phyloP scores from a whole-genome alignment of 2,329 filamentous ascomycete species.

The Corynespora cassiicola region DNA sequence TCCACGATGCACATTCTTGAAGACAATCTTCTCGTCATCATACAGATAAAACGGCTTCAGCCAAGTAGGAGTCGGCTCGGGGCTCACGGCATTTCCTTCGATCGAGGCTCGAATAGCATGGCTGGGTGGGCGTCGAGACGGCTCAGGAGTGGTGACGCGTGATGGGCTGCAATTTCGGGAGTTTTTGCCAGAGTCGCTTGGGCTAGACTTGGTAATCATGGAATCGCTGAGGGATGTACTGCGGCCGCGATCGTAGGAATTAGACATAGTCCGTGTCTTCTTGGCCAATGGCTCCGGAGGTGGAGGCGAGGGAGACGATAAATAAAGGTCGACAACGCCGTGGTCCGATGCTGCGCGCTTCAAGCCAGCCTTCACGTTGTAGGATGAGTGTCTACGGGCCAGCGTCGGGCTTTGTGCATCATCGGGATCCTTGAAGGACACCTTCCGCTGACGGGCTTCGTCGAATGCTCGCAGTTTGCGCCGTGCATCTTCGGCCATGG shows the following conservation, averaged over 20 bases:
- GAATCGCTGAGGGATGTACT: background rate
- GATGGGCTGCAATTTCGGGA: slow-evolving; percentile 4
- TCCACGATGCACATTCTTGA: slow-evolving; percentile 30
- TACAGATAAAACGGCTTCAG: slow-evolving; percentile 34
- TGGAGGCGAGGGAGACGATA: background rate
- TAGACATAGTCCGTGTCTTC: slow-evolving; percentile 21
- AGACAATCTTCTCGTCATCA: slow-evolving; percentile 33
- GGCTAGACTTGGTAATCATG: slow-evolving; percentile 2
- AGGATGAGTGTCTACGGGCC: slow-evolving; percentile 3
- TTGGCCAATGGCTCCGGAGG: slow-evolving; percentile 14
- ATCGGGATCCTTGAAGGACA: background rate
- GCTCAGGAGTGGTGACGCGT: background rate
- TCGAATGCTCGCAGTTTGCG: slow-evolving; percentile 30
- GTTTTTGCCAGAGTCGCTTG: background rate
- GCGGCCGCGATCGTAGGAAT: slow-evolving; percentile 15
- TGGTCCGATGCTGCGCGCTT: too few relatives aligned
- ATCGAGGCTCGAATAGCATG: slow-evolving; percentile 6
- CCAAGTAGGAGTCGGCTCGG: slow-evolving; percentile 26
- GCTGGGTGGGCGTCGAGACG: slow-evolving; percentile 1
- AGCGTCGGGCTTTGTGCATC: slow-evolving; percentile 1
- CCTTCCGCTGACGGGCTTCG: slow-evolving; percentile 24
- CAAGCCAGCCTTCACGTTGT: too few relatives aligned
- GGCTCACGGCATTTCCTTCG: slow-evolving; percentile 3
- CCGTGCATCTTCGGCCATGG: slow-evolving; percentile 27
- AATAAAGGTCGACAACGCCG: background rate